Conservation (phyloP, 1,139 yeast genomes). For the Magnusiomyces magnusii region DNA sequence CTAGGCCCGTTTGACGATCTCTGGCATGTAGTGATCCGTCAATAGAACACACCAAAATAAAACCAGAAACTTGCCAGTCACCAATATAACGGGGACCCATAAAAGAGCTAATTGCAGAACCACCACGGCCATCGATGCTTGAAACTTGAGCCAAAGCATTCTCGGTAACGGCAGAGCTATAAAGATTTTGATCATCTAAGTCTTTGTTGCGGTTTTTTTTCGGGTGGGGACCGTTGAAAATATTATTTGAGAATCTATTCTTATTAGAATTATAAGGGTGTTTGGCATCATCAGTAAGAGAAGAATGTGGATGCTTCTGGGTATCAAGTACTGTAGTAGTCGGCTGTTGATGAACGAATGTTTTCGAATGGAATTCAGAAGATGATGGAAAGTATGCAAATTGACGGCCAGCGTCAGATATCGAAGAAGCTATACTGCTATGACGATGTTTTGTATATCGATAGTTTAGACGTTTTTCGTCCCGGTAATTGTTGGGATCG, state of each 20-base stretch:
- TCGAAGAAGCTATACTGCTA: neutral
- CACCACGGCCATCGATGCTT: neutral
- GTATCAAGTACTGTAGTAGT: too few species aligned
- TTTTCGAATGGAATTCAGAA: too few species aligned
- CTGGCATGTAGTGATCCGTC: constrained; percentile 87
- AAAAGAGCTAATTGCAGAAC: constrained; percentile 7
- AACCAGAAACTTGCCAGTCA: constrained; percentile 54
- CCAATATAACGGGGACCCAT: constrained; percentile 29
- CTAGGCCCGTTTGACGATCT: constrained; percentile 65
- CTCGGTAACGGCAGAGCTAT: neutral
- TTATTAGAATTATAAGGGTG: neutral
- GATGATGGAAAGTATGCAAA: too few species aligned
- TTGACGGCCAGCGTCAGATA: constrained; percentile 4
- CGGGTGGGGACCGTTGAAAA: neutral
- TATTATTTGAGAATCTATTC: neutral
- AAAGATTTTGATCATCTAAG: neutral
- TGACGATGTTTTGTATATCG: neutral
- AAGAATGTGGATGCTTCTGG: neutral
- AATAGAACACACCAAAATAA: constrained; percentile 67
- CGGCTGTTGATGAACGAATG: too few species aligned
- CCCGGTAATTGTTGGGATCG: neutral
- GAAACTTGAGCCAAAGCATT: neutral
- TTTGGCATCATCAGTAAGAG: neutral
- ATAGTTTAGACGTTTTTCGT: neutral
- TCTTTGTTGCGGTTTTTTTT: neutral